These are phyloP conservation scores for Gossypium davidsonii DNA, from an alignment of 441 rosid genomes.

Conservation along the genomic window DNA sequence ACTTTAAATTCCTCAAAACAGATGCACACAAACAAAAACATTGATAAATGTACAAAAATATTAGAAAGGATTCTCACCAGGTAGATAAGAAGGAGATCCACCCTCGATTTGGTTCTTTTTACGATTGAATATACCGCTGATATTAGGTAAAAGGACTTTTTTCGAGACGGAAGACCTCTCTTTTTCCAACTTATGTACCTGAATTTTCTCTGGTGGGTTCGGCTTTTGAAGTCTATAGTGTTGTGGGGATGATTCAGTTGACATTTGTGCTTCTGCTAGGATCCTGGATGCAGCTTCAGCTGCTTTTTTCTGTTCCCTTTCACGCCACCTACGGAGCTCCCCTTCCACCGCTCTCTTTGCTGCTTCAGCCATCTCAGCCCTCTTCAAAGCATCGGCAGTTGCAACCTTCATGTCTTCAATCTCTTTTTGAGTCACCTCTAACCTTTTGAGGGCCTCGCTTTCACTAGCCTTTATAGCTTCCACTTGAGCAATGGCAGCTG, in stretches of 20 bases:
- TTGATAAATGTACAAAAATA: conserved; percentile 18
- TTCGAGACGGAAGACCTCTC: conserved; percentile 49
- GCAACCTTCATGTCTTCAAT: conserved; percentile 66
- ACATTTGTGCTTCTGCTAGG: conserved; percentile 57
- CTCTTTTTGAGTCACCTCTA: conserved; percentile 63
- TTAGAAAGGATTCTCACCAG: conserved; percentile 57
- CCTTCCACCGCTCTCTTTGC: conserved; percentile 91
- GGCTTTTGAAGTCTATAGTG: conserved; percentile 48
- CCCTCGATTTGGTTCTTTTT: conserved; percentile 84
- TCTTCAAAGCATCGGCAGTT: conserved; percentile 65
- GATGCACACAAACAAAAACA: conserved; percentile 22
- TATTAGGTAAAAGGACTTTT: conserved; percentile 57
- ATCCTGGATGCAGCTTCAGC: conserved; percentile 77
- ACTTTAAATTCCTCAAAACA: conserved; percentile 16
- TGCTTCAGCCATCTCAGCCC: conserved; percentile 95
- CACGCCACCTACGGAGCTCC: conserved; percentile 86
- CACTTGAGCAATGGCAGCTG: conserved; percentile 89
- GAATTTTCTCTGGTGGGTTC: conserved; percentile 37
- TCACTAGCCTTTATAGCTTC: conserved; percentile 92
- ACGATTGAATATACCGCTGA: conserved; percentile 65
- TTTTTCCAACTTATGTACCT: conserved; percentile 53
- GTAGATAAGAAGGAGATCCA: conserved; percentile 75
- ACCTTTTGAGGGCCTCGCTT: conserved; percentile 66
- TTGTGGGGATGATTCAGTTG: conserved; percentile 57
- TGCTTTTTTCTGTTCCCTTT: conserved; percentile 82